These are phyloP conservation scores for Acacia confusa DNA, from an alignment of 306 rosid species.

Conservation along the genomic window DNA sequence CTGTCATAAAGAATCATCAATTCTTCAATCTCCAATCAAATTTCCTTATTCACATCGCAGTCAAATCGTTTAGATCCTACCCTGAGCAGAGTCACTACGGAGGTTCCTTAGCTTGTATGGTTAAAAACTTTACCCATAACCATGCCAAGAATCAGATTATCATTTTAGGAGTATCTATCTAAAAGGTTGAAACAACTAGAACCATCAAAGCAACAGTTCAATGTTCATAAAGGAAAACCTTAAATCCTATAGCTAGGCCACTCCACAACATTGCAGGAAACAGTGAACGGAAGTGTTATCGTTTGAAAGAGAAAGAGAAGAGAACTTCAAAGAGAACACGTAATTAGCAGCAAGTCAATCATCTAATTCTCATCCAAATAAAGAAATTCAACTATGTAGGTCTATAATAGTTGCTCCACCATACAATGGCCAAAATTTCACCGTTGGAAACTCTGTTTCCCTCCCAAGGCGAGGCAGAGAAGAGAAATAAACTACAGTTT, in stretches of 20 bases:
- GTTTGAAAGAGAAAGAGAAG: neutral
- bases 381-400: conserved; percentile 28
- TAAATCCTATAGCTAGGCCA: conserved; percentile 2
- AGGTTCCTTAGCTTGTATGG: neutral
- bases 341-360: conserved; percentile 10
- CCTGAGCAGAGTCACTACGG: neutral
- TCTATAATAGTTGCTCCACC: conserved; percentile 28
- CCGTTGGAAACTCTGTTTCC: conserved; percentile 27
- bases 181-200: neutral
- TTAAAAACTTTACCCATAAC: neutral
- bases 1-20: neutral
- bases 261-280: neutral
- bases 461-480: conserved; percentile 36
- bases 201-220: conserved; percentile 13
- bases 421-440: conserved; percentile 43
- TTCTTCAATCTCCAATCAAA: neutral
- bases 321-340: neutral
- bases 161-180: neutral
- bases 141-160: neutral
- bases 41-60: neutral
- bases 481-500: conserved; percentile 36
- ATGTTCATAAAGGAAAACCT: neutral
- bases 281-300: neutral
- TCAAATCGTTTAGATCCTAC: neutral
- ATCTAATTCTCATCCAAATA: conserved; percentile 7